phyloP scores from a whole-genome alignment of 2,329 filamentous ascomycete species.

The Metarhizium rileyi region DNA sequence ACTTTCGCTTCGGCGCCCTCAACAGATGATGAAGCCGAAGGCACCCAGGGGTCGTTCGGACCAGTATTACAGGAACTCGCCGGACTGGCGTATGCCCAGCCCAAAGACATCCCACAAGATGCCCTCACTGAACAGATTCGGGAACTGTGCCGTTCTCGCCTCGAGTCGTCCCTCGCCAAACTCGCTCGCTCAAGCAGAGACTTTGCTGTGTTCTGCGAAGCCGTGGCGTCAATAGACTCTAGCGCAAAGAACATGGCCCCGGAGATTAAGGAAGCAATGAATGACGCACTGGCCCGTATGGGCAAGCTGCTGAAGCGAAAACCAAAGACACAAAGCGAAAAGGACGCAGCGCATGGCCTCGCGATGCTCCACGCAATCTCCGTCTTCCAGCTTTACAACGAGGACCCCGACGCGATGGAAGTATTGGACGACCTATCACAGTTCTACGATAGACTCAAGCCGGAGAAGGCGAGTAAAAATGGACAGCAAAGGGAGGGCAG shows the following conservation, averaged over 20 bases:
- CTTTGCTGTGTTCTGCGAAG: slow-evolving; percentile 42
- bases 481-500: slow-evolving; percentile 43
- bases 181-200: slow-evolving; percentile 44
- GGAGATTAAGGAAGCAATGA: slow-evolving; percentile 41
- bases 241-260: slow-evolving; percentile 45
- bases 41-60: slow-evolving; percentile 19
- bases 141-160: slow-evolving; percentile 44
- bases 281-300: slow-evolving; percentile 42
- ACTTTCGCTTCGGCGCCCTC: slow-evolving; percentile 19
- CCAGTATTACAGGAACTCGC: slow-evolving; percentile 42
- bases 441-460: slow-evolving; percentile 59
- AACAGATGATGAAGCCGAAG: slow-evolving; percentile 19
- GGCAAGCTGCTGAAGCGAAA: slow-evolving; percentile 39
- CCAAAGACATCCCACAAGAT: slow-evolving; percentile 30
- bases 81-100: slow-evolving; percentile 43
- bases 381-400: slow-evolving; percentile 82
- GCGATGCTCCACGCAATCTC: slow-evolving; percentile 76
- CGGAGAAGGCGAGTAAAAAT: slow-evolving; percentile 32
- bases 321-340: slow-evolving; percentile 24
- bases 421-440: slow-evolving; percentile 74
- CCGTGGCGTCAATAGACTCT: slow-evolving; percentile 43
- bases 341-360: slow-evolving; percentile 49
- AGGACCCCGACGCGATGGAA: slow-evolving; percentile 74
- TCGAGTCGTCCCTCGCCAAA: slow-evolving; percentile 49
- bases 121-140: slow-evolving; percentile 41